These are phyloP conservation scores for Phaffia rhodozyma DNA, from an alignment of 1,284 basidiomycete genomes.

Conservation along the genomic window DNA sequence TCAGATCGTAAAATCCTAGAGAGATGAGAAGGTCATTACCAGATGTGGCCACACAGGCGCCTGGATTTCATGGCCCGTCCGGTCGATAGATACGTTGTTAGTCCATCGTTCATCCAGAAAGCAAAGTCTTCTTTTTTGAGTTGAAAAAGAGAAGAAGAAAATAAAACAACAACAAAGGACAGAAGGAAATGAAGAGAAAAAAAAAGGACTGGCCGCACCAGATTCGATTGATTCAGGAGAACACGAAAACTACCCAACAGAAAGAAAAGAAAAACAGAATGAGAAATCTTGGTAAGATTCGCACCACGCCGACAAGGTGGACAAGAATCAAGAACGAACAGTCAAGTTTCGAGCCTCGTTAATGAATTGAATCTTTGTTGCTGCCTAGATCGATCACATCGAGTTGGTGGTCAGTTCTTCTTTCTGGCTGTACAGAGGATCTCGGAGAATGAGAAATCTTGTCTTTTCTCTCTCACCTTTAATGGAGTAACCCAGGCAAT, in stretches of 20 bases:
- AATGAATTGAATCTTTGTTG: slow-evolving; percentile 35
- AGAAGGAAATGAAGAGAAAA: neutral
- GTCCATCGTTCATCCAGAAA: slow-evolving; percentile 31
- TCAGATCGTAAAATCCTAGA: slow-evolving; percentile 31
- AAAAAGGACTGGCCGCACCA: neutral
- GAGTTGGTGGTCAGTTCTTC: neutral
- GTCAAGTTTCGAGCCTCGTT: slow-evolving; percentile 35
- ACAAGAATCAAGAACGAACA: neutral
- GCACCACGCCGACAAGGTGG: neutral
- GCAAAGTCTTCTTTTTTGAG: slow-evolving; percentile 17
- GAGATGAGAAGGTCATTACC: slow-evolving; percentile 24
- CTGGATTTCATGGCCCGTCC: no score
- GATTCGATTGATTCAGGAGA: no score
- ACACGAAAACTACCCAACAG: no score
- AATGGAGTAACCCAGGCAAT: slow-evolving; percentile 31
- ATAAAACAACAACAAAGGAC: neutral
- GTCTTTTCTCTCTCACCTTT: slow-evolving; percentile 21
- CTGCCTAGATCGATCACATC: slow-evolving; percentile 6
- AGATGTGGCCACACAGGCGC: slow-evolving; percentile 7
- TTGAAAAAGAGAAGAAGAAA: slow-evolving; percentile 32
- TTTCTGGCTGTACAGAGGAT: neutral
- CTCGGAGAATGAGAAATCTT: neutral
- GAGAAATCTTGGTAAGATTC: neutral
- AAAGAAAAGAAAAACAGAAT: neutral
- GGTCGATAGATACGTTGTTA: slow-evolving; percentile 10